Evolutionary conservation across 345 rosid genomes (phyloP).

Genomic region (Ceriops tagal): DNA sequence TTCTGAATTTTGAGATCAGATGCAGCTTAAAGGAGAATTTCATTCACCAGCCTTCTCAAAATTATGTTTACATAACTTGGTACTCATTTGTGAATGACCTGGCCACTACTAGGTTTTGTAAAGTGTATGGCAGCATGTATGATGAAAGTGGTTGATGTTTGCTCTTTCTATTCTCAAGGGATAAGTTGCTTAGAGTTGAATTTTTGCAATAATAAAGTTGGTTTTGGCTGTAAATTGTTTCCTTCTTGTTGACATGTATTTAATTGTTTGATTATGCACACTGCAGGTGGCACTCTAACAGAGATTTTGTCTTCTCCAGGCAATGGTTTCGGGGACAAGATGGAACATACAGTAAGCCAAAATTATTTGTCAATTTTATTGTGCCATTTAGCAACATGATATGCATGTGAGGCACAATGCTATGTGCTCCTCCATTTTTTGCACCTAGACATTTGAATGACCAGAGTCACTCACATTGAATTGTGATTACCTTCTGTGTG

Average conservation of each 20-base stretch:
- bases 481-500: not conserved
- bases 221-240: conserved; percentile 6
- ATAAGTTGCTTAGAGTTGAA: not conserved
- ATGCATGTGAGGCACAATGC: not conserved
- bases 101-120: conserved; percentile 2
- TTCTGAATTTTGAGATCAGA: not conserved
- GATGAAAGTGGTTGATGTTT: too few species aligned
- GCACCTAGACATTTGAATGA: not conserved
- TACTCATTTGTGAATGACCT: too few species aligned
- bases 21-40: too few species aligned
- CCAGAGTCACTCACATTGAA: not conserved
- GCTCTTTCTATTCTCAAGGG: too few species aligned
- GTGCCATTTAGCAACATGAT: conserved; percentile 2
- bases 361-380: conserved; percentile 8
- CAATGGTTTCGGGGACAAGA: conserved; percentile 98
- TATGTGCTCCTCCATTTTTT: conserved; percentile 2
- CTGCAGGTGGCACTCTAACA: conserved; percentile 83
- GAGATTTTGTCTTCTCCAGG: conserved; percentile 92
- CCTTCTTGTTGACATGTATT: conserved; percentile 3
- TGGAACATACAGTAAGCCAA: conserved; percentile 87
- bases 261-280: conserved; percentile 25
- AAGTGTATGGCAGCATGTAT: too few species aligned
- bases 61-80: not conserved
- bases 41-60: not conserved
- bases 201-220: not conserved